These are phyloP conservation scores for Plantago coronopus DNA, from an alignment of 305 asterid species.

Conservation along the genomic window DNA sequence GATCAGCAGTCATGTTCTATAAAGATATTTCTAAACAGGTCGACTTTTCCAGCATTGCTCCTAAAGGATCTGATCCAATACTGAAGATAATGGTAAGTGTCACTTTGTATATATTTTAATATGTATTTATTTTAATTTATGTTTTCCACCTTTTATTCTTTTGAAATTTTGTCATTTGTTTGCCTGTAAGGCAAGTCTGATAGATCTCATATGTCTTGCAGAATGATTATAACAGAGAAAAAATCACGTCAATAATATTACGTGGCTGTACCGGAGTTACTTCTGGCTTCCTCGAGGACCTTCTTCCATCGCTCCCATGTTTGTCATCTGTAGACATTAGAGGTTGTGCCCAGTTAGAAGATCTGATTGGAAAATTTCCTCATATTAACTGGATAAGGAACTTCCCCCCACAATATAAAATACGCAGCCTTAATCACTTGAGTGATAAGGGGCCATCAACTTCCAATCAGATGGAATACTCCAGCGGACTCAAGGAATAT, in stretches of 20 bases:
- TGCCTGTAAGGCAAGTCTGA: constrained; percentile 24
- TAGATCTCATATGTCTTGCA: constrained; percentile 41
- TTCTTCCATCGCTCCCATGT: constrained; percentile 58
- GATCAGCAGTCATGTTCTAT: constrained; percentile 56
- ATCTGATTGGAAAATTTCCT: constrained; percentile 71
- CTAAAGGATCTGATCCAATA: constrained; percentile 62
- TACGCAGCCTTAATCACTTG: constrained; percentile 54
- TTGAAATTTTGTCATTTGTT: constrained; percentile 15
- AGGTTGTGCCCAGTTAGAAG: constrained; percentile 90
- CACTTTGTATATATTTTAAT: constrained; percentile 16
- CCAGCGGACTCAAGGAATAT: constrained; percentile 89
- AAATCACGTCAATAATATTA: constrained; percentile 61
- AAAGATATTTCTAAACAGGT: constrained; percentile 66
- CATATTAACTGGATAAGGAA: constrained; percentile 70
- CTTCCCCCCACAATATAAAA: constrained; percentile 44
- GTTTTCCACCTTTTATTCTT: neutral
- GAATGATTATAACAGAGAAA: constrained; percentile 74
- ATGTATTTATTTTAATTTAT: constrained; percentile 3
- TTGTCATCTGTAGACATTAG: constrained; percentile 78
- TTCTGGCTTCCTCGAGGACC: constrained; percentile 68
- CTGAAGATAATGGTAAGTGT: constrained; percentile 66
- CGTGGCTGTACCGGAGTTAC: constrained; percentile 81
- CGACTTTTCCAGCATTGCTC: constrained; percentile 61
- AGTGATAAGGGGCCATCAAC: constrained; percentile 46
- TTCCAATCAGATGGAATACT: constrained; percentile 65